A percentile compares a stretch with the other conserved stretches of the same genome.
Conservation (phyloP, 305 asterid genomes). For the Rubia occidens region DNA sequence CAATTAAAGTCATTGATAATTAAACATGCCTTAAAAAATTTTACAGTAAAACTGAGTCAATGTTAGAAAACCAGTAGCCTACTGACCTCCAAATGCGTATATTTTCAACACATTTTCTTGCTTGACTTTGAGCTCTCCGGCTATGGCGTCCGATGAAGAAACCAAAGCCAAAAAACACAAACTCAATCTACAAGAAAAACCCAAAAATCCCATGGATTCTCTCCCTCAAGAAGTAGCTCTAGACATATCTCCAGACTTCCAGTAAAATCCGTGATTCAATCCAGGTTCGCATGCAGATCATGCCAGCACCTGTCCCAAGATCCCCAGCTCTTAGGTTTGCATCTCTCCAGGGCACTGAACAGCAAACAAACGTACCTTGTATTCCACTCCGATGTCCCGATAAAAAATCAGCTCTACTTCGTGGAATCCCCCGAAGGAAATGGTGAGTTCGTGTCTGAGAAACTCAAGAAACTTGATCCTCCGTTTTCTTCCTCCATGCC, state of each 20-base stretch:
- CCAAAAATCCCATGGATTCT: background rate
- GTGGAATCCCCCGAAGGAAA: constrained; percentile 12
- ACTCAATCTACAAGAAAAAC: constrained; percentile 6
- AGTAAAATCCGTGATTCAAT: constrained; percentile 18
- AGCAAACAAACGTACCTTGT: constrained; percentile 12
- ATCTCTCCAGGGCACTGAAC: constrained; percentile 5
- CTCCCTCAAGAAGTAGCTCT: constrained; percentile 21
- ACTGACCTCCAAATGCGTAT: background rate
- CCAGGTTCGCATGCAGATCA: constrained; percentile 20
- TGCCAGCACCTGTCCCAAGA: constrained; percentile 17
- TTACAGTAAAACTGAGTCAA: no score
- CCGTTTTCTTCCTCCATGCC: constrained; percentile 37
- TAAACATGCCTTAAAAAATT: no score
- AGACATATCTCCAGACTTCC: constrained; percentile 25
- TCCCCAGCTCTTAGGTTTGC: constrained; percentile 7
- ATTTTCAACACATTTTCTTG: background rate
- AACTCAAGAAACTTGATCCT: constrained; percentile 20
- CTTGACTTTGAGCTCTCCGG: constrained; percentile 4
- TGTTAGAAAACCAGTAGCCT: background rate
- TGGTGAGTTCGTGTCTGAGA: constrained; percentile 7
- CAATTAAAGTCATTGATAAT: no score
- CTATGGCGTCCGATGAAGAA: background rate
- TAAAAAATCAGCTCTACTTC: constrained; percentile 18
- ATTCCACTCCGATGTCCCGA: constrained; percentile 16
- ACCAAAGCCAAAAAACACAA: constrained; percentile 8